Evolutionary conservation across 225 moss, liverwort and hornwort genomes (phyloP).

Genomic region (Marchantia paleacea): DNA sequence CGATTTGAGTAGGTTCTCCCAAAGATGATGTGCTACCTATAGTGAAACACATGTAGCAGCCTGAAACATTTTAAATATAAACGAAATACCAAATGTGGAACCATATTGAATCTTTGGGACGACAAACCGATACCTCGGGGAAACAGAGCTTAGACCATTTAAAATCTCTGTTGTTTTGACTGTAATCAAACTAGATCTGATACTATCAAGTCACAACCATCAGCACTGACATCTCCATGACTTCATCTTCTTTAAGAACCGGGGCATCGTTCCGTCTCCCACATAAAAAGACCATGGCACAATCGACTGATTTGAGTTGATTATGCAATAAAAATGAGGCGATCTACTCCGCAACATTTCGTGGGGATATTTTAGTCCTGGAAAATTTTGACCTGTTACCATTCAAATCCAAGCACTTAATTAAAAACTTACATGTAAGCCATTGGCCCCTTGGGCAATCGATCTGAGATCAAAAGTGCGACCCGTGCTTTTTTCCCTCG

Average conservation of each 20-base stretch:
- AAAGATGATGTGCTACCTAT: too few species aligned
- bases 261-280: neutral
- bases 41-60: too few species aligned
- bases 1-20: too few species aligned
- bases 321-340: neutral
- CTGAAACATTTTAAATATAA: too few species aligned
- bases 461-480: slow-evolving; percentile 47
- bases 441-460: slow-evolving; percentile 50
- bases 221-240: neutral
- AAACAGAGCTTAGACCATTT: too few species aligned
- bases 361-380: too few species aligned
- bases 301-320: neutral
- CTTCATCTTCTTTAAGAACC: neutral
- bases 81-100: too few species aligned
- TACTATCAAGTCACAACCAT: too few species aligned
- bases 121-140: too few species aligned
- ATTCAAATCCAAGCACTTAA: neutral
- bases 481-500: slow-evolving; percentile 50
- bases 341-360: neutral
- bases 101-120: too few species aligned
- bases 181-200: too few species aligned
- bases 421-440: slow-evolving; percentile 32
- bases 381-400: neutral
- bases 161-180: too few species aligned
- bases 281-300: neutral